Evolutionary conservation across 1,284 basidiomycete genomes (phyloP).

Genomic region (Cryptococcus wingfieldii): DNA sequence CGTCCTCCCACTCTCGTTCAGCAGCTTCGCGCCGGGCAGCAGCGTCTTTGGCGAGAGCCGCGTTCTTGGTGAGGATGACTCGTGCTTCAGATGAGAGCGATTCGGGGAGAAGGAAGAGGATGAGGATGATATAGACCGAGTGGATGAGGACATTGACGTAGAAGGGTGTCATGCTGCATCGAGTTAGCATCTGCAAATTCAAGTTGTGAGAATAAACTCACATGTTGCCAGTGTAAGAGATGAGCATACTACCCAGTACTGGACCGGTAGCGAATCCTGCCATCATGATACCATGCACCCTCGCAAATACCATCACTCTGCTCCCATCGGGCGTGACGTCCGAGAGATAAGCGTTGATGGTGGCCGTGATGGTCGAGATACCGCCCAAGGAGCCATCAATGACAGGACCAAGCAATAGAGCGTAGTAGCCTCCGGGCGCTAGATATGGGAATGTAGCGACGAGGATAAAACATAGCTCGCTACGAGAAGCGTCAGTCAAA

Average conservation of each 20-base stretch:
- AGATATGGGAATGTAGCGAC: constrained; percentile 65
- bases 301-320: constrained; percentile 72
- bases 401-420: constrained; percentile 74
- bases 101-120: constrained; percentile 68
- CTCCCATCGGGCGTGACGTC: constrained; percentile 82
- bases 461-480: constrained; percentile 72
- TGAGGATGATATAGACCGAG: constrained; percentile 54
- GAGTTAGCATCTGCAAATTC: background rate
- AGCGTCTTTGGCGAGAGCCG: constrained; percentile 41
- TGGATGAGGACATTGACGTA: constrained; percentile 55
- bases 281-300: constrained; percentile 56
- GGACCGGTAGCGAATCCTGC: constrained; percentile 71
- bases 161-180: constrained; percentile 62
- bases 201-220: constrained; percentile 30
- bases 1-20: constrained; percentile 46
- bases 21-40: constrained; percentile 45
- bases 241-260: constrained; percentile 65
- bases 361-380: constrained; percentile 72
- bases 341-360: constrained; percentile 72
- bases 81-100: constrained; percentile 55
- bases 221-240: constrained; percentile 58
- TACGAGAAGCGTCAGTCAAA: constrained; percentile 34
- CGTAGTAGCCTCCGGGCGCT: constrained; percentile 64
- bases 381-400: constrained; percentile 82
- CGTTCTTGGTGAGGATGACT: constrained; percentile 32